Percentiles rank a stretch among this genome's conserved stretches.
These are phyloP conservation scores for Tetrapisispora taiwanensis DNA, from an alignment of 805 yeast genomes.

Conservation along the genomic window DNA sequence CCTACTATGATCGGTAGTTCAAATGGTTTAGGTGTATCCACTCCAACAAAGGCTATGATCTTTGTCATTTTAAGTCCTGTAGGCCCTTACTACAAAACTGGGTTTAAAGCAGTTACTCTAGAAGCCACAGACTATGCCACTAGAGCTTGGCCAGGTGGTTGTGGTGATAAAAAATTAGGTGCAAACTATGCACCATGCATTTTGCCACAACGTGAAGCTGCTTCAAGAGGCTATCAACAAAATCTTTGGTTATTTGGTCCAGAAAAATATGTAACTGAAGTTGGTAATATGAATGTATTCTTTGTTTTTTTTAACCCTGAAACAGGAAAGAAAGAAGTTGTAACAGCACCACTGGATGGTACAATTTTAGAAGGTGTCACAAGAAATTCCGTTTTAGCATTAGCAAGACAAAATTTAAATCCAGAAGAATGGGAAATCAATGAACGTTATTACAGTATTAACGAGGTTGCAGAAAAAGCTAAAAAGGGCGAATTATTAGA, in stretches of 20 bases:
- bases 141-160: constrained; percentile 99
- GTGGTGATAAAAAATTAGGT: constrained; percentile 91
- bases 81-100: constrained; percentile 91
- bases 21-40: constrained; percentile 75
- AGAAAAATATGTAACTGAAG: constrained; percentile 82
- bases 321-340: constrained; percentile 82
- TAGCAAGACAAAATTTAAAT: constrained; percentile 68
- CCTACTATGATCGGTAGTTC: constrained; percentile 95
- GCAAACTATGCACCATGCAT: constrained; percentile 97
- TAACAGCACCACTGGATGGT: constrained; percentile 94
- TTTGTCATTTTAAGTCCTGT: constrained; percentile 91
- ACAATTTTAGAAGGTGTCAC: constrained; percentile 96
- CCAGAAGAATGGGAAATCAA: constrained; percentile 68
- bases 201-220: constrained; percentile 84
- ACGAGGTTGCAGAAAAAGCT: constrained; percentile 71
- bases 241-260: constrained; percentile 94
- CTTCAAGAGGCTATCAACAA: constrained; percentile 85
- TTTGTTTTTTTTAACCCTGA: constrained; percentile 67
- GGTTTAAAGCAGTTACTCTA: constrained; percentile 87
- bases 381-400: constrained; percentile 72
- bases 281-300: constrained; percentile 95
- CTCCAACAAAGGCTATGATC: constrained; percentile 72
- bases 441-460: constrained; percentile 77
- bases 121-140: constrained; percentile 95
- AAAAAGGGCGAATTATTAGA: constrained; percentile 76